Evolutionary conservation across 352 stramenopile genomes (phyloP), one percentile per base, ranked within the genome.

Genomic region (Pythium graminicola): DNA sequence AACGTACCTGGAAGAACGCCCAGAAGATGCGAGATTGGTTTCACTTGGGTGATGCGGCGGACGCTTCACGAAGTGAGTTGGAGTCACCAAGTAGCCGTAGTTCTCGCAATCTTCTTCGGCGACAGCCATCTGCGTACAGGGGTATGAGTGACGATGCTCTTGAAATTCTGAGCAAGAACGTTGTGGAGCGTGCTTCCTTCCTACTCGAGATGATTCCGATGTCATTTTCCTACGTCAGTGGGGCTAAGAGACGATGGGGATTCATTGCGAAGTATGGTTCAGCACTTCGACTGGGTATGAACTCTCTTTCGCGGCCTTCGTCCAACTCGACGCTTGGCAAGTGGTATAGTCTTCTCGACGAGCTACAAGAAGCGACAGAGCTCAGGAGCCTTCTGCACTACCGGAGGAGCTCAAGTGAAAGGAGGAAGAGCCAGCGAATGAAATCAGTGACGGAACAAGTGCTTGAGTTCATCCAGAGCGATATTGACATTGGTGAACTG

Each of bases 21-120:
- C 82, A 93, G 42, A 93, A 93, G 39, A 93, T 93, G 80, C 67
- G 82, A 8, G 76, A 89, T 31, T 93, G 82, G 82, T 93, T 93
- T 55, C 76, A 91, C 54, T 50, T 91, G 1, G 82, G 82, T 3
- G 82, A 93, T 47, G 82, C 82, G 19, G 76, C 75, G 13, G 74
- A 86, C 57, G 76, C 56, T 32, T 60, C 69, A 8, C 67, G 72
- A 13, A 72, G 80, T 23, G 50, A 57, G 0, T 60, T 71, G 2
- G 61, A 62, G 27, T 60, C 65, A 20, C 33, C 52, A 19, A 53
- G 24, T 13, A 48, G 24, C 20, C 52, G 52, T 20, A 46, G 41
- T 23, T 47, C 43, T 42, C 52, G 52, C 13, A 29, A 41, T 22
- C 26, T 60, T 13, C 43, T 53, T 3, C 20, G 33, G 8, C 38